Base-by-base conservation (phyloP, 1,284 basidiomycete genomes). In the Pseudozyma sp. region DNA sequence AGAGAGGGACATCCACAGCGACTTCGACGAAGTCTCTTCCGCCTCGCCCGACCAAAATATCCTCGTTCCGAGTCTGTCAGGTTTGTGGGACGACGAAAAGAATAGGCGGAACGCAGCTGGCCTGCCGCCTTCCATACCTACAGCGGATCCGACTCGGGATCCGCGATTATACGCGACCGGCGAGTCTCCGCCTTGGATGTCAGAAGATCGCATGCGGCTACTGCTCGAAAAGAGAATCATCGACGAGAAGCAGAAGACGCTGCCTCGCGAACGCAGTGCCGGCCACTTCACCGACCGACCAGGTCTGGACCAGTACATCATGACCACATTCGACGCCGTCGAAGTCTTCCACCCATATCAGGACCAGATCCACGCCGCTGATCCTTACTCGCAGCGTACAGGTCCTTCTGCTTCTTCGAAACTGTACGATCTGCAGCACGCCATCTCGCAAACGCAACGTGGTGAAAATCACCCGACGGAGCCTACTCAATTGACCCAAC, bases 71-170 rank as follows among this genome's bases (percentile, higher is more conserved):
- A 91, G 93, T 75, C 91, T 98, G 54, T 90, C 91, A 56, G 95
- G 97, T 83, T 87, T 99, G 1, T 99, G 96, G 96, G 92, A 95
- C 57, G 94, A 97, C 76, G 96, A 98, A 83, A 89, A 91, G 10
- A 87, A 87, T 10, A 89, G 94, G 5, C 87, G 95, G 31, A 48
- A 58, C 39, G 68, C 72, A 7, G 75, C 69, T 0, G 80, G 80
- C 4, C 60, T 83, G 4, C 66, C 75, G 6, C 49, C 74, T 0
- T 77, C 71, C 7, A 63, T 78, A 17, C 79, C 81, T 1, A 59
- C 57, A 31, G 75, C 75, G 10, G 70, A 75, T 16, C 59, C 71
- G 13, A 10, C 68, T 7, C 61, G 72, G n/a, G 79, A 78, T 50
- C 68, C 67, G 8, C 56, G 79, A 10, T 34, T 58, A 17, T 80